Evolutionary conservation across 2,329 filamentous ascomycete genomes (phyloP).

Genomic region (Cladosporium colombiae): DNA sequence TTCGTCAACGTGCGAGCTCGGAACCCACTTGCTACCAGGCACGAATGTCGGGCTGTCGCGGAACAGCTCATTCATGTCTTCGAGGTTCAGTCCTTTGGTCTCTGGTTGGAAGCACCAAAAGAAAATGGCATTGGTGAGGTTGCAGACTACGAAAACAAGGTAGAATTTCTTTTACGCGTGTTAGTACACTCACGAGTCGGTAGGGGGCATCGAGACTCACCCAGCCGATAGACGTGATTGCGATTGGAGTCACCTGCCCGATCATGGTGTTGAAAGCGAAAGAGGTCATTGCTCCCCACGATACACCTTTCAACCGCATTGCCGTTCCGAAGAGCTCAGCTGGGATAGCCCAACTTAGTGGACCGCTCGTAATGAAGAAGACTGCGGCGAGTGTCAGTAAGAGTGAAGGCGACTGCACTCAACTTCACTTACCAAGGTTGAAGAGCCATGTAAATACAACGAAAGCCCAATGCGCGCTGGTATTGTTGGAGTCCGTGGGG

Average conservation of each 20-base stretch:
- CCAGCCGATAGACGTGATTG: constrained; percentile 30
- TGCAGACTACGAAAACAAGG: constrained; percentile 33
- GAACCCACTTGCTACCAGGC: constrained; percentile 28
- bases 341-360: constrained; percentile 33
- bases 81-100: constrained; percentile 60
- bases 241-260: constrained; percentile 33
- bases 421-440: constrained; percentile 24
- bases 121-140: constrained; percentile 32
- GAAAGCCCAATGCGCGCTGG: constrained; percentile 31
- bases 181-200: background rate
- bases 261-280: constrained; percentile 39
- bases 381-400: background rate
- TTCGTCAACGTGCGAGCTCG: constrained; percentile 29
- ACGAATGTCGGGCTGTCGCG: constrained; percentile 28
- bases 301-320: constrained; percentile 31
- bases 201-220: background rate
- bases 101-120: constrained; percentile 69
- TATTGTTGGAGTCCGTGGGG: constrained; percentile 22
- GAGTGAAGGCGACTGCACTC: background rate
- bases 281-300: constrained; percentile 27
- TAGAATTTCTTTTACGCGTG: constrained; percentile 23
- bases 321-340: constrained; percentile 34
- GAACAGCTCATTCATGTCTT: constrained; percentile 33
- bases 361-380: constrained; percentile 15
- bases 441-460: constrained; percentile 32